Evolutionary conservation across 1,139 yeast genomes (phyloP).

Genomic region (Pneumocystis canis): DNA sequence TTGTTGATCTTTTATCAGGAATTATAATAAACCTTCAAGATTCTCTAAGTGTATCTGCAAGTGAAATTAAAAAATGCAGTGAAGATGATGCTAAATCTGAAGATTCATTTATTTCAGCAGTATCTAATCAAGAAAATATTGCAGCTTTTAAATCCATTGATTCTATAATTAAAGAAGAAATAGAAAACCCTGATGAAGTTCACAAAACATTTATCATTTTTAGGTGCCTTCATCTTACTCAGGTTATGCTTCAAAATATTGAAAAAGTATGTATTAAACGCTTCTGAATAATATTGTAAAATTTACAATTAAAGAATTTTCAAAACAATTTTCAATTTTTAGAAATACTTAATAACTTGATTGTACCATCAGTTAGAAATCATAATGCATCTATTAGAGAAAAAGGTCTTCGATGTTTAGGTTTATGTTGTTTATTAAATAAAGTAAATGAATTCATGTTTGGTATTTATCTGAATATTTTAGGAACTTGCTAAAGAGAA

Average conservation of each 20-base stretch:
- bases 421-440: constrained; percentile 65
- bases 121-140: constrained; percentile 22
- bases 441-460: constrained; percentile 6
- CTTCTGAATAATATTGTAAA: background rate
- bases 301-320: constrained; percentile 25
- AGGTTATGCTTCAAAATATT: constrained; percentile 54
- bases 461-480: constrained; percentile 12
- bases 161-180: constrained; percentile 23
- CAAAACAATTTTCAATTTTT: constrained; percentile 52
- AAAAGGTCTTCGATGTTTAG: constrained; percentile 61
- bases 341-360: constrained; percentile 60
- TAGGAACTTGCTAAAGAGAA: constrained; percentile 46
- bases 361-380: constrained; percentile 67
- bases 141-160: constrained; percentile 15
- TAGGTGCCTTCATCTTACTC: constrained; percentile 56
- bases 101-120: constrained; percentile 44
- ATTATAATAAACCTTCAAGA: constrained; percentile 74
- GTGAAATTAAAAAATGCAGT: constrained; percentile 7
- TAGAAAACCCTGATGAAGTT: constrained; percentile 27
- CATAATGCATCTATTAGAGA: constrained; percentile 47
- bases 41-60: constrained; percentile 33
- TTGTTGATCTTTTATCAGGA: constrained; percentile 72
- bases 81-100: constrained; percentile 19
- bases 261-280: constrained; percentile 29
- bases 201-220: constrained; percentile 28